Evolutionary conservation across 345 rosid genomes (phyloP).

Genomic region (Populus alba): DNA sequence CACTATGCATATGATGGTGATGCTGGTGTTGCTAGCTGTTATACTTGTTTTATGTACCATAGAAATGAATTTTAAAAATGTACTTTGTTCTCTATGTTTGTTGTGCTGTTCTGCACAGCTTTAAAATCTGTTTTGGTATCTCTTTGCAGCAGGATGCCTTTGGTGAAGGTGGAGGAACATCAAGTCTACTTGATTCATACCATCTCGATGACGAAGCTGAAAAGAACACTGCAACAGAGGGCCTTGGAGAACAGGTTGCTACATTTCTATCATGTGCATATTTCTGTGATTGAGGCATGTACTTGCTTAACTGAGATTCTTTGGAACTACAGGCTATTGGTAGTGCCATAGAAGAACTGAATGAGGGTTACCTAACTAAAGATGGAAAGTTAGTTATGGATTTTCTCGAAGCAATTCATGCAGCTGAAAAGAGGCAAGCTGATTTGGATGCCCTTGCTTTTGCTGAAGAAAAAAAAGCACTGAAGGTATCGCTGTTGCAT

Average conservation of each 20-base stretch:
- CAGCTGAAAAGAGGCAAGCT: constrained; percentile 87
- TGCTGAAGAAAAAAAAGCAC: constrained; percentile 59
- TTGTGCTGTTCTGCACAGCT: neutral
- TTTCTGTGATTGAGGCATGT: neutral
- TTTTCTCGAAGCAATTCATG: constrained; percentile 86
- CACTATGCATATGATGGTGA: neutral
- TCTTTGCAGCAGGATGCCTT: constrained; percentile 36
- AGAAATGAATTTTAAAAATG: neutral
- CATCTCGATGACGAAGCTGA: constrained; percentile 48
- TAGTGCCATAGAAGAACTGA: constrained; percentile 50
- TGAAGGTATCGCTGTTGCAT: constrained; percentile 52
- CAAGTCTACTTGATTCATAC: constrained; percentile 72
- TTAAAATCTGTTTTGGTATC: neutral
- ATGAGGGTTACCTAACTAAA: constrained; percentile 47
- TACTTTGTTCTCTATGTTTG: neutral
- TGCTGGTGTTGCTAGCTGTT: neutral
- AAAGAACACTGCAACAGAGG: constrained; percentile 28
- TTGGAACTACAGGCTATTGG: constrained; percentile 46
- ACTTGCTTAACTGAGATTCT: constrained; percentile 7
- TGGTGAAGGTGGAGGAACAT: constrained; percentile 25
- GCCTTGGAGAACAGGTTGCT: constrained; percentile 19
- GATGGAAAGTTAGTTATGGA: constrained; percentile 77
- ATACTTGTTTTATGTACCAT: neutral
- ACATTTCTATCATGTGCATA: constrained; percentile 2
- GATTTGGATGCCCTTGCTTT: constrained; percentile 78